Base-by-base conservation (phyloP, 768 basidiomycete species). In the Hericium coralloides region DNA sequence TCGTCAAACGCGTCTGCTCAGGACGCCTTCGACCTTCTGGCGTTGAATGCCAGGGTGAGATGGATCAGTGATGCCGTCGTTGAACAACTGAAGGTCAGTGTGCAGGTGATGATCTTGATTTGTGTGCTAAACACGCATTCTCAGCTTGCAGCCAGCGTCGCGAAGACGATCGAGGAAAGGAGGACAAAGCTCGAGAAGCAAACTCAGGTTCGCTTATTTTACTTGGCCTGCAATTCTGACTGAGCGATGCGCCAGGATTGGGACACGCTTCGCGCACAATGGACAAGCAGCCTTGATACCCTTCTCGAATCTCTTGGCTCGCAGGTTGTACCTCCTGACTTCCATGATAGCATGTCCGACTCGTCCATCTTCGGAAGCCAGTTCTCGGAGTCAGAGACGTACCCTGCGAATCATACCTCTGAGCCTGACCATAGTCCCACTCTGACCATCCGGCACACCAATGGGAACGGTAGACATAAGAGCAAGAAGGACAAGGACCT, bases 351-450 rank as follows among this genome's bases (percentile, higher is more conserved):
- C 38, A 72, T 83, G 9, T 70, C 80, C 18, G 86, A 80, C 62
- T 84, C 85, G 0, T 90, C 89, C 2, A 72, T 90, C n/a, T 92
- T 92, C 61, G 87, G 89, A 9, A 84, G 85, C 59, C 90, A 90
- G 60, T 81, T 81, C 0, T 79, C 82, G 49, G 70, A 74, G 54
- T 69, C 70, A 26, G 60, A 60, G 56, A 69, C 66, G 38, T 65
- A 63, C 38, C 38, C 57, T 22, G 64, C 59, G 55, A 58, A 61
- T 23, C 22, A 53, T 3, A 12, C 38, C 52, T 18, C 67, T 52
- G 60, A 43, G 55, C 61, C 65, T 5, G 62, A 70, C 17, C 68
- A 68, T n/a, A 79, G 72, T 63, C 74, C 77, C 51, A 69, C 77
- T 8, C 73, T 75, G 58, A 76, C 80, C 39, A 55, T 79, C 14